A percentile compares a stretch with the other conserved stretches of the same genome.
These are phyloP conservation scores for Tetrapyrgos nigripes DNA, from an alignment of 1,284 basidiomycete genomes.

Conservation along the genomic window DNA sequence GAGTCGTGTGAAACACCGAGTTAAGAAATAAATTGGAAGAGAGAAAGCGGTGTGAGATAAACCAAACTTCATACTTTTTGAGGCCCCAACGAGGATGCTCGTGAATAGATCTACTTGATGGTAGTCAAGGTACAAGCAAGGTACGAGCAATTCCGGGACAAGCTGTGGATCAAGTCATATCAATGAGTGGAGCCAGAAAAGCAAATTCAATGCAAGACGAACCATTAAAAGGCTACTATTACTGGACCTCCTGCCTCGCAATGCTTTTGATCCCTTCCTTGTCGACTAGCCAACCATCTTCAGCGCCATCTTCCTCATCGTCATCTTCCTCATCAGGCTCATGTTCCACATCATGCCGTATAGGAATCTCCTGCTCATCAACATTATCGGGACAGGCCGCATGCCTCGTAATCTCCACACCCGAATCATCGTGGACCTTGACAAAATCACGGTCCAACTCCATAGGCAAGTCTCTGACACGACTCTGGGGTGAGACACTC, in stretches of 20 bases:
- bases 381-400: too few relatives aligned
- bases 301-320: conserved; percentile 28
- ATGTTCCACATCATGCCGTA: background rate
- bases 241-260: conserved; percentile 42
- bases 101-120: too few relatives aligned
- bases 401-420: background rate
- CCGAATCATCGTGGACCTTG: background rate
- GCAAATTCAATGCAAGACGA: background rate
- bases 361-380: background rate
- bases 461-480: conserved; percentile 4
- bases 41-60: too few relatives aligned
- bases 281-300: conserved; percentile 42
- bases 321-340: conserved; percentile 21
- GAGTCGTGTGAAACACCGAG: too few relatives aligned
- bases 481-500: background rate
- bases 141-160: background rate
- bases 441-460: background rate
- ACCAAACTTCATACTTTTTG: too few relatives aligned
- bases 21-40: too few relatives aligned
- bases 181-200: background rate
- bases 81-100: too few relatives aligned
- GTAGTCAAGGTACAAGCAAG: too few relatives aligned
- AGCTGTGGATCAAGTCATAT: background rate
- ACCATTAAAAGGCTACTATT: background rate
- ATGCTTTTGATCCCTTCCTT: conserved; percentile 44